Percentiles rank a stretch among this genome's conserved stretches.
phyloP scores from a whole-genome alignment of 345 rosid species.

The Schrenkiella parvula region DNA sequence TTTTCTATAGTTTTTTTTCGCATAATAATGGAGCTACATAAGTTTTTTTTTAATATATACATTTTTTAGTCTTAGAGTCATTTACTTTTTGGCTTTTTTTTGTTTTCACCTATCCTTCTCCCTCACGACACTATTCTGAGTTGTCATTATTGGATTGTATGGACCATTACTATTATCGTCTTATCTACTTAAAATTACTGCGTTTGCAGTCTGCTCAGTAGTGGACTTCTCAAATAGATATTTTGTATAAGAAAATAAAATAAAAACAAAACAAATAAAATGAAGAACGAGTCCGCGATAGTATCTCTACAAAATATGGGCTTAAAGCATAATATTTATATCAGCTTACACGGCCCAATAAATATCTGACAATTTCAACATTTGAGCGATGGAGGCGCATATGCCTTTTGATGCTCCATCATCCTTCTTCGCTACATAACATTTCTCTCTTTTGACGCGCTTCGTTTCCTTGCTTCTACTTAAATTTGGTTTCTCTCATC shows the following conservation, averaged over 20 bases:
- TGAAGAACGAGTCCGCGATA: background rate
- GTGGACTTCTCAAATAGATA: background rate
- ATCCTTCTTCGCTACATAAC: background rate
- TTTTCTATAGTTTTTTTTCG: background rate
- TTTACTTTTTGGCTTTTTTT: background rate
- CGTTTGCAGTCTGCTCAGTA: background rate
- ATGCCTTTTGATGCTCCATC: constrained; percentile 18
- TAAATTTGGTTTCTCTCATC: background rate
- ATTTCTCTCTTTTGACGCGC: background rate
- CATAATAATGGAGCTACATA: constrained; percentile 19
- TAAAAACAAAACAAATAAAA: background rate
- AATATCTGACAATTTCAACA: background rate
- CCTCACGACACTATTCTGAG: background rate
- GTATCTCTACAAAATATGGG: background rate
- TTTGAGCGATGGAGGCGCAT: constrained; percentile 12
- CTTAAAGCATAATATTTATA: background rate
- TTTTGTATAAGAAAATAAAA: background rate
- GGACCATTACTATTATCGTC: constrained; percentile 8
- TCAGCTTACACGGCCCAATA: background rate
- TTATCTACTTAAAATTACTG: background rate
- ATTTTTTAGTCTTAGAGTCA: background rate
- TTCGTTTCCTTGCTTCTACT: background rate
- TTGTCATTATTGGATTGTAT: constrained; percentile 15
- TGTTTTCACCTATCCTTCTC: background rate
- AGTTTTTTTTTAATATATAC: background rate